Conservation (phyloP, 1,284 basidiomycete genomes). For the Ustilago crameri region DNA sequence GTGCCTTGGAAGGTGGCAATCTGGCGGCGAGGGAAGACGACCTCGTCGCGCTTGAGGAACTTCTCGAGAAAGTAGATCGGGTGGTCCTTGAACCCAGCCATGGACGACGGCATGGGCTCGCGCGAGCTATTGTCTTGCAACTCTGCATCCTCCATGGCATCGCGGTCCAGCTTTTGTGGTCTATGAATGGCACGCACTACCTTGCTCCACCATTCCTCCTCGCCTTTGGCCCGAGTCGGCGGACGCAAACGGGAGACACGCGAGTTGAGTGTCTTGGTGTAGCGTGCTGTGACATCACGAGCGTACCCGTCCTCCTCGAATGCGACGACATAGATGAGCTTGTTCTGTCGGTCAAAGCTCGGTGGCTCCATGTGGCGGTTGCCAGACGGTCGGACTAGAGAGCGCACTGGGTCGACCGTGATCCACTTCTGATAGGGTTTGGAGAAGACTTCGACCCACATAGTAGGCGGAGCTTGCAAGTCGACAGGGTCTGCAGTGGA, state of each 20-base stretch:
- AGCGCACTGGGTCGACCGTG: constrained; percentile 84
- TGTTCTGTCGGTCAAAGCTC: constrained; percentile 75
- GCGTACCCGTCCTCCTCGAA: constrained; percentile 82
- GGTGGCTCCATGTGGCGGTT: constrained; percentile 79
- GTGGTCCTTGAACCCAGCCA: constrained; percentile 94
- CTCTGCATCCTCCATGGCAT: constrained; percentile 94
- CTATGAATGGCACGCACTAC: constrained; percentile 62
- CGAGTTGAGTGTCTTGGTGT: constrained; percentile 82
- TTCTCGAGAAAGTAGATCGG: constrained; percentile 89
- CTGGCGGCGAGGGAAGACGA: constrained; percentile 80
- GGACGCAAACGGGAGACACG: constrained; percentile 85
- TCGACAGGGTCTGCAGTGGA: constrained; percentile 66
- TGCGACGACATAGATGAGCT: constrained; percentile 91
- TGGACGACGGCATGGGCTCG: constrained; percentile 93
- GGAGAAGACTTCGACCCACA: constrained; percentile 98
- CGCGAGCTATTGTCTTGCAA: constrained; percentile 80
- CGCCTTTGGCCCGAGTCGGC: constrained; percentile 75
- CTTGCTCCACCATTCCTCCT: constrained; percentile 80
- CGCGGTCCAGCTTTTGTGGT: constrained; percentile 75
- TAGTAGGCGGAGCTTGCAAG: constrained; percentile 78
- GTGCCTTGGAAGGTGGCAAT: constrained; percentile 93
- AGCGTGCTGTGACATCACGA: constrained; percentile 72
- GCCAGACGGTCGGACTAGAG: constrained; percentile 68
- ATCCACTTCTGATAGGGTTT: constrained; percentile 91
- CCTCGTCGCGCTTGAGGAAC: constrained; percentile 88